A percentile compares a stretch with the other conserved stretches of the same genome.
phyloP scores from a whole-genome alignment of 441 rosid genomes.

The Rhodomyrtus psidioides region DNA sequence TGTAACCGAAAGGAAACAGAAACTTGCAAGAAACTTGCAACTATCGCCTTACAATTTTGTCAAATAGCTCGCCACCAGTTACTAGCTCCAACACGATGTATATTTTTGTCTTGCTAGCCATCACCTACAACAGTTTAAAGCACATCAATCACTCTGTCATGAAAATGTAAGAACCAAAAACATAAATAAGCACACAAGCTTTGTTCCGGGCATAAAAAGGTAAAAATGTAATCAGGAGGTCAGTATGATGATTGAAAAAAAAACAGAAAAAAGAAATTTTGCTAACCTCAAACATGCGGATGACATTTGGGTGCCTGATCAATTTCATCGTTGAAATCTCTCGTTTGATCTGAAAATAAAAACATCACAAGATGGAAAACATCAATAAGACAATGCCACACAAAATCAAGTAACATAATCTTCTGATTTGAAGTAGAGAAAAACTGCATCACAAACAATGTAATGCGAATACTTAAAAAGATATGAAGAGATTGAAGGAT shows the following conservation, averaged over 20 bases:
- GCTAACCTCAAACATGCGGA: slow-evolving; percentile 91
- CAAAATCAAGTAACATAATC: neutral
- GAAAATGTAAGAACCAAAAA: neutral
- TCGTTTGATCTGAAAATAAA: slow-evolving; percentile 70
- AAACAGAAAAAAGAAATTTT: neutral
- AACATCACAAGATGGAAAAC: neutral
- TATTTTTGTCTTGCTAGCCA: slow-evolving; percentile 97
- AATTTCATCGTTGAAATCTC: slow-evolving; percentile 95
- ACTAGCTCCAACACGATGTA: slow-evolving; percentile 91
- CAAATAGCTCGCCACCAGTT: slow-evolving; percentile 98
- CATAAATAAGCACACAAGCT: neutral
- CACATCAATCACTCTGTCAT: neutral
- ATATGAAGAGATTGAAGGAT: neutral
- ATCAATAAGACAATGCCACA: neutral
- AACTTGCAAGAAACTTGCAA: slow-evolving; percentile 4
- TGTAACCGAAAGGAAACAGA: neutral
- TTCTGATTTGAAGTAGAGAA: neutral
- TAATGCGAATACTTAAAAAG: neutral
- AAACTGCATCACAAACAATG: neutral
- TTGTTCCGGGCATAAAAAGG: neutral
- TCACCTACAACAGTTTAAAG: slow-evolving; percentile 52
- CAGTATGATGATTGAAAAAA: neutral
- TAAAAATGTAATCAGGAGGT: neutral
- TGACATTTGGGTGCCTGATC: slow-evolving; percentile 89
- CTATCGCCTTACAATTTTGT: slow-evolving; percentile 67